Evolutionary conservation across 768 basidiomycete species (phyloP).

Genomic region (Phylloporus arenicola): DNA sequence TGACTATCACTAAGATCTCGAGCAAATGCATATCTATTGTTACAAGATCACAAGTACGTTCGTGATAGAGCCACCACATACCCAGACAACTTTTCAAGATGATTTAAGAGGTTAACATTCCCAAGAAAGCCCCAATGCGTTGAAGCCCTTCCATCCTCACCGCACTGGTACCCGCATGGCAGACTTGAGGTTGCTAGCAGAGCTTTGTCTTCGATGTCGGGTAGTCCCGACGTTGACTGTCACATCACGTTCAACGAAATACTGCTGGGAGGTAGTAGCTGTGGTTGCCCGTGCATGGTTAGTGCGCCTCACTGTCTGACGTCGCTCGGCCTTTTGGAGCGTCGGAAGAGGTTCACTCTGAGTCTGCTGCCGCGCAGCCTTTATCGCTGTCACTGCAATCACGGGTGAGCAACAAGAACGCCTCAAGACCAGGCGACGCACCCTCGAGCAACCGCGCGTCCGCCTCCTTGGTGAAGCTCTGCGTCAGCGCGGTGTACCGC

Average conservation of each 20-base stretch:
- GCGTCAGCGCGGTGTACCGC: constrained; percentile 72
- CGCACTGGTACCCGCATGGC: constrained; percentile 32
- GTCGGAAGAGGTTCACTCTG: constrained; percentile 13
- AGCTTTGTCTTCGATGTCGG: constrained; percentile 29
- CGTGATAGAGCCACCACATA: background rate
- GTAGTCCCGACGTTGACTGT: constrained; percentile 25
- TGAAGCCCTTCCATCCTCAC: constrained; percentile 16
- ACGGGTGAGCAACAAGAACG: constrained; percentile 5
- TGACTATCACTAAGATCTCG: constrained; percentile 10
- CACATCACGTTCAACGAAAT: constrained; percentile 27
- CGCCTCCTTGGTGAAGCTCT: constrained; percentile 76
- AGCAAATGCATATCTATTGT: constrained; percentile 12
- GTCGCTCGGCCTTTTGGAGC: constrained; percentile 21
- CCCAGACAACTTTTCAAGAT: constrained; percentile 10
- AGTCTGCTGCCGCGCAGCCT: constrained; percentile 15
- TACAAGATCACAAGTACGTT: constrained; percentile 18
- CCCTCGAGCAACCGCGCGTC: constrained; percentile 64
- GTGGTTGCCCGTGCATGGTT: constrained; percentile 25
- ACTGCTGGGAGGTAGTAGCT: constrained; percentile 16
- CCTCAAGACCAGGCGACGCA: constrained; percentile 20
- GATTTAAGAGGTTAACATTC: constrained; percentile 1
- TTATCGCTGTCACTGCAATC: constrained; percentile 25
- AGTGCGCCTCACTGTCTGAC: constrained; percentile 21
- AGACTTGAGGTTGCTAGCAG: constrained; percentile 32
- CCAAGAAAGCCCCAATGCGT: constrained; percentile 3